Evolutionary conservation across 441 rosid genomes (phyloP).

Genomic region (Omphalea diandra): DNA sequence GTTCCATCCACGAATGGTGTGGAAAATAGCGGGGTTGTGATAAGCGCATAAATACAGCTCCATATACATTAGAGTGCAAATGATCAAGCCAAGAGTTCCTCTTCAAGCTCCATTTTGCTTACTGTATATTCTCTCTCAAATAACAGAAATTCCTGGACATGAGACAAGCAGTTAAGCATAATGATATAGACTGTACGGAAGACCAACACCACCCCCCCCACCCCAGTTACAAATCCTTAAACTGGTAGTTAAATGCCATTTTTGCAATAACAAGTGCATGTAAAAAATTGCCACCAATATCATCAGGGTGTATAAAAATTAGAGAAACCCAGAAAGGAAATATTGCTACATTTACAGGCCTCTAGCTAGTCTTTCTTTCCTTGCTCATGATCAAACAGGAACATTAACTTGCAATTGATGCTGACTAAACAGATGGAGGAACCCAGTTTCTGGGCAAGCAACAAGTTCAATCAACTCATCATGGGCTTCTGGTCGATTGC

Average conservation of each 20-base stretch:
- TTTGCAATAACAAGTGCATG: background rate
- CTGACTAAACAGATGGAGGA: conserved; percentile 80
- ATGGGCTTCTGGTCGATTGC: conserved; percentile 65
- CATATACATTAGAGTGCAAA: background rate
- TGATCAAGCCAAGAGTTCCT: conserved; percentile 39
- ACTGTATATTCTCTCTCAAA: conserved; percentile 86
- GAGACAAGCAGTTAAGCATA: conserved; percentile 4
- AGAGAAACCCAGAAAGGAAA: background rate
- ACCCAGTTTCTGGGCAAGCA: conserved; percentile 66
- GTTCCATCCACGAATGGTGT: background rate
- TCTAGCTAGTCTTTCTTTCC: conserved; percentile 2
- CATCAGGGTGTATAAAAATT: background rate
- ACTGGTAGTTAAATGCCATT: background rate
- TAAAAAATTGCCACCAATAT: background rate
- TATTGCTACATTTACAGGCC: background rate
- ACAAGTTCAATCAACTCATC: conserved; percentile 85
- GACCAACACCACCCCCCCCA: background rate
- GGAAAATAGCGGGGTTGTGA: background rate
- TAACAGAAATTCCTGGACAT: conserved; percentile 74
- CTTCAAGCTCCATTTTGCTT: conserved; percentile 71
- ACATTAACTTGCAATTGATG: conserved; percentile 60
- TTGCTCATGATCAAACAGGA: background rate
- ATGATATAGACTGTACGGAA: background rate
- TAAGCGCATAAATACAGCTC: background rate
- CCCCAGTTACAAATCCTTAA: background rate